Evolutionary conservation across 805 yeast species (phyloP).

Genomic region (Candida tammaniensis): DNA sequence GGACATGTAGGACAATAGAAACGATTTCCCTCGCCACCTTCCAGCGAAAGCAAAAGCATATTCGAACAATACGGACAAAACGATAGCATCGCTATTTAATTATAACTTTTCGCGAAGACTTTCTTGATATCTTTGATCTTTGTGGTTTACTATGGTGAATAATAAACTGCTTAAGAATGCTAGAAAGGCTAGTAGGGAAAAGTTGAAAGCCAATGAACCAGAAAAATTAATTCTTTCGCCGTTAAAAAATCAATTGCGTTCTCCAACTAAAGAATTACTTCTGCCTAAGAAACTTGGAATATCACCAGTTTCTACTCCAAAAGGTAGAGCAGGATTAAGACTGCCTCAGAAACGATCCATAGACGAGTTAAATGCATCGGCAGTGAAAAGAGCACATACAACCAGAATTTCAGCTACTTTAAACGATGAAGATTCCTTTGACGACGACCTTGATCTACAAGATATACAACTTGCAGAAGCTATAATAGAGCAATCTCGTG

Average conservation of each 20-base stretch:
- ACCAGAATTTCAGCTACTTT: slow-evolving; percentile 27
- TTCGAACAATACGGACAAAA: slow-evolving; percentile 95
- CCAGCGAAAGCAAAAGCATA: slow-evolving; percentile 66
- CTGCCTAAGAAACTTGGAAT: slow-evolving; percentile 3
- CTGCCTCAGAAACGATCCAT: slow-evolving; percentile 41
- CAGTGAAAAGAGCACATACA: slow-evolving; percentile 46
- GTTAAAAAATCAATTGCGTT: neutral
- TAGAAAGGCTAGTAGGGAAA: too few species aligned
- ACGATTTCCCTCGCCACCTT: slow-evolving; percentile 49
- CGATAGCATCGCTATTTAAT: slow-evolving; percentile 82
- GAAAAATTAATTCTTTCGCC: neutral
- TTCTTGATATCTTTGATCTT: neutral
- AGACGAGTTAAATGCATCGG: slow-evolving; percentile 43
- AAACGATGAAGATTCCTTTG: slow-evolving; percentile 30
- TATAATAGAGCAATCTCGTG: slow-evolving; percentile 23
- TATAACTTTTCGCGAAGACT: slow-evolving; percentile 1
- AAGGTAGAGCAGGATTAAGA: slow-evolving; percentile 45
- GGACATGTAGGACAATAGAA: slow-evolving; percentile 94
- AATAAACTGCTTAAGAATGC: too few species aligned
- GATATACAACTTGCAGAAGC: slow-evolving; percentile 46
- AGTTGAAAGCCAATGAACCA: neutral
- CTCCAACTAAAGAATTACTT: slow-evolving; percentile 1
- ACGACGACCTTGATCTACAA: slow-evolving; percentile 32
- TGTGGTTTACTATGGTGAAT: too few species aligned
- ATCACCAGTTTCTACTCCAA: slow-evolving; percentile 35